Evolutionary conservation across 768 basidiomycete species (phyloP).

Genomic region (Hydnum rufescens): DNA sequence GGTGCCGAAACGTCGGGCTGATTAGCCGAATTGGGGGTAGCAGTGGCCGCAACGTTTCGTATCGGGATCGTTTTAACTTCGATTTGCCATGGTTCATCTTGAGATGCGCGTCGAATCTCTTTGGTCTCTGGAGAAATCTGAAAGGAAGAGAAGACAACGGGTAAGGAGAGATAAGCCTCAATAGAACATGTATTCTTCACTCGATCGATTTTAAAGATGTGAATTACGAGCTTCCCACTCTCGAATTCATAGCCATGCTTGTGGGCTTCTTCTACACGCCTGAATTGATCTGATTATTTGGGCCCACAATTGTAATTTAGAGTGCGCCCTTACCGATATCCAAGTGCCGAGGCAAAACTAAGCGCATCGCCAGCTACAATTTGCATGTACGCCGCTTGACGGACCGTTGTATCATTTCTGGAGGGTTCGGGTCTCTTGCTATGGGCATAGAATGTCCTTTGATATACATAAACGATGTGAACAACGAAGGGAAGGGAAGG

Average conservation of each 20-base stretch:
- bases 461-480: not conserved
- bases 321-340: constrained; percentile 36
- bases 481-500: not conserved
- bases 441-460: constrained; percentile 62
- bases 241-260: constrained; percentile 66
- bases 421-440: constrained; percentile 61
- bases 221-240: constrained; percentile 46
- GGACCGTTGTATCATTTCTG: constrained; percentile 65
- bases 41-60: constrained; percentile 21
- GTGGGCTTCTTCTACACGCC: constrained; percentile 30
- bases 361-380: constrained; percentile 54
- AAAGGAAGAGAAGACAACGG: not conserved
- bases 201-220: constrained; percentile 76
- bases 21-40: not conserved
- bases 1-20: too few species aligned
- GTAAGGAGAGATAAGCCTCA: not conserved
- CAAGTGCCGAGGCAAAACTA: constrained; percentile 60
- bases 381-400: constrained; percentile 65
- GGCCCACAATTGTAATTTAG: too few species aligned
- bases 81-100: constrained; percentile 71
- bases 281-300: too few species aligned
- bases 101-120: constrained; percentile 54
- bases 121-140: constrained; percentile 61
- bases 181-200: constrained; percentile 19
- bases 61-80: constrained; percentile 70